Evolutionary conservation across 1,284 basidiomycete genomes (phyloP).

Genomic region (Puccinia hordei): DNA sequence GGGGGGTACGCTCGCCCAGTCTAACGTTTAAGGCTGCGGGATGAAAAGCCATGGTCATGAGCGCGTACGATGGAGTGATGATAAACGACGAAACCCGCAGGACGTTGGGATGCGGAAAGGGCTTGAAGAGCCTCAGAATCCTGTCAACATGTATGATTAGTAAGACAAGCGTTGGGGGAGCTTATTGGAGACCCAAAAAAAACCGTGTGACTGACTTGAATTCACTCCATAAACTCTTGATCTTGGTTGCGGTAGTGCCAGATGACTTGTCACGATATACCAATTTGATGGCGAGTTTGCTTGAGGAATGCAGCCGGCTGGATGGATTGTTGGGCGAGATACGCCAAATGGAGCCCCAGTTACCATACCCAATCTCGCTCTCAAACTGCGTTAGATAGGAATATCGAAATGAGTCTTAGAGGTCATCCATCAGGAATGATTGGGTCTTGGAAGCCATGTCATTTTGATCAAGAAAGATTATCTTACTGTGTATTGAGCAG

Average conservation of each 20-base stretch:
- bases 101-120: slow-evolving; percentile 64
- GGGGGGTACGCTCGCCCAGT: slow-evolving; percentile 70
- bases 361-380: slow-evolving; percentile 30
- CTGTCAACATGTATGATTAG: slow-evolving; percentile 73
- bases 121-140: slow-evolving; percentile 63
- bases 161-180: slow-evolving; percentile 74
- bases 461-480: not conserved
- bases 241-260: slow-evolving; percentile 78
- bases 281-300: slow-evolving; percentile 76
- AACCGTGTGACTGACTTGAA: slow-evolving; percentile 52
- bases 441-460: no score
- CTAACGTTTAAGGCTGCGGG: slow-evolving; percentile 76
- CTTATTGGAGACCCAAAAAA: slow-evolving; percentile 18
- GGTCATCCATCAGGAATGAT: no score
- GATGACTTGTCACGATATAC: slow-evolving; percentile 75
- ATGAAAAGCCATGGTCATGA: slow-evolving; percentile 71
- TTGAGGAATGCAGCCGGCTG: slow-evolving; percentile 6
- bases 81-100: slow-evolving; percentile 89
- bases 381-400: slow-evolving; percentile 25
- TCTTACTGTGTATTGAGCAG: slow-evolving; percentile 42
- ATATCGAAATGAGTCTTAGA: no score
- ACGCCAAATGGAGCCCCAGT: slow-evolving; percentile 42
- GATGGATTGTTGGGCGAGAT: slow-evolving; percentile 18
- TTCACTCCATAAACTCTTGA: slow-evolving; percentile 67
- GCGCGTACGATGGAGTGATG: slow-evolving; percentile 82